Evolutionary conservation across 2,329 filamentous ascomycete genomes (phyloP), one percentile per base, ranked within the genome.

Genomic region (Phaeosphaeriaceae sp.): DNA sequence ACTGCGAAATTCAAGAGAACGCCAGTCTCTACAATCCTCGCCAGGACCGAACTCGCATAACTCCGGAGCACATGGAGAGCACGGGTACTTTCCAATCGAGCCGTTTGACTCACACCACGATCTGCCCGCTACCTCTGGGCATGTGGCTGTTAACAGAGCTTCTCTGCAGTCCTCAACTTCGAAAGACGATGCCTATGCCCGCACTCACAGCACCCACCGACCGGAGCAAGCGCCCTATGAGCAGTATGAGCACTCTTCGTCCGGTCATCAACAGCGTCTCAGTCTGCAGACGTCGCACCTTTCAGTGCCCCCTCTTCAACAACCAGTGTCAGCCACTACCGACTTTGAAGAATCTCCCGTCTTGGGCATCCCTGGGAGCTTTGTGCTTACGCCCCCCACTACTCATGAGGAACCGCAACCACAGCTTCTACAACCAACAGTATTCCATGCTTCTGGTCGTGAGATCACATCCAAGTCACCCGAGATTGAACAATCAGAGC

Each of bases 301-400:
- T 17, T 41, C 72, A n/a, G 24, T 65, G 19, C 72, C 75, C 19
- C 63, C 71, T n/a, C 63, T 71, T 21, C 65, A 65, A 19, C 73
- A 72, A 31, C 65, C 73, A 3, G 47, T 65, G 49, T 79, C 78
- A 24, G 75, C 74, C 19, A 67, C 71, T 15, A 82, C 79, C 2
- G 77, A 79, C 47, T 80, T 82, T 48, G 80, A 82, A 54, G 88
- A 90, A 67, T 91, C 89, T 25, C 89, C 89, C 9, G 86, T 87
- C 2, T 77, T 92, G 17, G 89, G 87, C 6, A 84, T 91, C 58
- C 88, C 89, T 4, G 88, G 88, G 10, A 84, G 67, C 88, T 90
- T 70, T 83, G 85, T 53, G 51, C 65, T 69, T 48, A 76, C 75
- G 2, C 75, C 74, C 10, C 75, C 74, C 17, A 47, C 53, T 21